phyloP scores from a whole-genome alignment of 306 rosid species.

The Astragalus membranaceus region DNA sequence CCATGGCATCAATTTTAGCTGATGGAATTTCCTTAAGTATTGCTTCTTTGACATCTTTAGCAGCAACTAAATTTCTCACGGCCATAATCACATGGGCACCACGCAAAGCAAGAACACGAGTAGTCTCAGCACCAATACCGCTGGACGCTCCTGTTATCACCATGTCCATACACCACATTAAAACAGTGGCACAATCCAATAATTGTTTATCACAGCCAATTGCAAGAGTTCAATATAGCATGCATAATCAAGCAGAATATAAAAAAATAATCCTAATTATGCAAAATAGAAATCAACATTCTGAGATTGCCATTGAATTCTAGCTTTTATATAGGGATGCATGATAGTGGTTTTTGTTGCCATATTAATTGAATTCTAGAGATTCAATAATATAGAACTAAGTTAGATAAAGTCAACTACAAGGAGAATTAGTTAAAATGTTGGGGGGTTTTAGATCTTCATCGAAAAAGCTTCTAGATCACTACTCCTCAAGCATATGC shows the following conservation, averaged over 20 bases:
- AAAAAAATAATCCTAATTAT: neutral
- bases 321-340: neutral
- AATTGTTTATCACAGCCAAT: neutral
- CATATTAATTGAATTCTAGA: neutral
- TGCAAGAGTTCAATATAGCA: neutral
- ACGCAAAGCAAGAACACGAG: conserved; percentile 78
- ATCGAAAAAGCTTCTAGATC: neutral
- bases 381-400: neutral
- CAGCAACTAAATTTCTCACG: conserved; percentile 62
- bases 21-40: conserved; percentile 63
- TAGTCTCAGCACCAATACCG: conserved; percentile 84
- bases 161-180: conserved; percentile 16
- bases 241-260: neutral
- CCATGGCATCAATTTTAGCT: conserved; percentile 79
- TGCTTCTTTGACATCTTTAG: conserved; percentile 43
- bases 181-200: neutral
- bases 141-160: conserved; percentile 73
- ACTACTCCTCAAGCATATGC: neutral
- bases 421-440: neutral
- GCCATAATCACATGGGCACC: conserved; percentile 89
- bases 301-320: neutral
- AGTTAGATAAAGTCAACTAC: neutral
- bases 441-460: neutral
- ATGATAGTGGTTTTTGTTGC: neutral
- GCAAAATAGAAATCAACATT: neutral